Base-by-base conservation (phyloP, 169 alveolate species). In the Babesia divergens region DNA sequence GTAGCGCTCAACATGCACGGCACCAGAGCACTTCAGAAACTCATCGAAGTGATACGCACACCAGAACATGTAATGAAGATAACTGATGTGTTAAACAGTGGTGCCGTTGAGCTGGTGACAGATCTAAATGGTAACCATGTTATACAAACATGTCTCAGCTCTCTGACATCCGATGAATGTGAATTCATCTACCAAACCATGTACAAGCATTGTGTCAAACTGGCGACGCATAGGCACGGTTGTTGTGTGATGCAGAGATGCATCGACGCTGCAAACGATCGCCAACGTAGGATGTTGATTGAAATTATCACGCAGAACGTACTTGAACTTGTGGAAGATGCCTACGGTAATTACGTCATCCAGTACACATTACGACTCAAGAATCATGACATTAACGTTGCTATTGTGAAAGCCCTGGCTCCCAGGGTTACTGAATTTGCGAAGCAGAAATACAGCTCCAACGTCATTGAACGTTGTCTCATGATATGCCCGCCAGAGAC, bases 171-270 rank as follows among this genome's bases (percentile, higher is more conserved):
- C 46, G 65, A 86, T 34, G 76, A 84, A 29, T 92, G 96, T 62
- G 82, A 94, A 50, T 94, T 94, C 84, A 91, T 93, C 28, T 93
- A 89, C 74, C 84, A 92, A 22, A 87, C 91, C 14, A 86, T 86
- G 68, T 53, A 65, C 31, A 77, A 87, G 29, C 68, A 90, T 70
- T 91, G 96, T 60, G 80, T 84, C 32, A 90, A 88, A 47, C 85
- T 94, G 26, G 95, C 96, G 29, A 91, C 90, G 32, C 96, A 94
- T 62, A 87, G 95, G 59, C 97, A 95, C 79, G 98, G 98, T 8
- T 94, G 98, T 72, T 95, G 98, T 68, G 97, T 95, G n/a, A 81
- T 95, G 84, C 97, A 95, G 86, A 66, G 98, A 50, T 94, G 97
- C 72, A 82, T 93, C 6, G 98, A 95, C 64, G 93, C 96, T 37